These are phyloP conservation scores for Russula dissimulans DNA, from an alignment of 768 basidiomycete species.

Conservation along the genomic window DNA sequence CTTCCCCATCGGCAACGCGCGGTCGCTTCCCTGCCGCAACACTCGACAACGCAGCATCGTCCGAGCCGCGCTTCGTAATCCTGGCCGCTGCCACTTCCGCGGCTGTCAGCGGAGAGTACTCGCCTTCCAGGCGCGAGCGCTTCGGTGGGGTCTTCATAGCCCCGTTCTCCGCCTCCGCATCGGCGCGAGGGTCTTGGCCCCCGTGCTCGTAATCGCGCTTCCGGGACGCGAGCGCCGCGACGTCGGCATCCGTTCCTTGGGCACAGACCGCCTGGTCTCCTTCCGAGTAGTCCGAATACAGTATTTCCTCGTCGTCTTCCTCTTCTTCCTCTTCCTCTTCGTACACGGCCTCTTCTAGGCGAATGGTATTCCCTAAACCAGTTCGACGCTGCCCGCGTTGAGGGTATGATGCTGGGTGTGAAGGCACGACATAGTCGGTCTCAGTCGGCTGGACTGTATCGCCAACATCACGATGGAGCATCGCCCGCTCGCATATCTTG, in stretches of 20 bases:
- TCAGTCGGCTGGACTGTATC: conserved; percentile 23
- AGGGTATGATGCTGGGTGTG: conserved; percentile 20
- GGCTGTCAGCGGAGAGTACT: conserved; percentile 18
- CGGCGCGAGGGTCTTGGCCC: conserved; percentile 19
- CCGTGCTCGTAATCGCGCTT: conserved; percentile 29
- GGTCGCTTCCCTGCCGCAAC: conserved; percentile 15
- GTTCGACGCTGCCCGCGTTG: conserved; percentile 5
- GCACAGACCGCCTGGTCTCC: conserved; percentile 4
- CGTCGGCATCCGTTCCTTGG: conserved; percentile 24
- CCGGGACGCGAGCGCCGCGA: conserved; percentile 26
- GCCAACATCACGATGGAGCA: conserved; percentile 40
- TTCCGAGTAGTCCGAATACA: conserved; percentile 10
- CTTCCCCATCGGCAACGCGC: conserved; percentile 3
- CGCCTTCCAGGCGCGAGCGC: conserved; percentile 26
- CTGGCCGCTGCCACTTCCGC: conserved; percentile 10
- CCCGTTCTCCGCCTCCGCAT: conserved; percentile 26
- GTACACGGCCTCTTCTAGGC: conserved; percentile 21
- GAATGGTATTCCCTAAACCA: conserved; percentile 19
- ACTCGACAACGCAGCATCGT: conserved; percentile 13
- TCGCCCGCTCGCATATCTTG: conserved; percentile 63
- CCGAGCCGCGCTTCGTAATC: conserved; percentile 16
- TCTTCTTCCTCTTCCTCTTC: conserved; percentile 29
- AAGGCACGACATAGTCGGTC: conserved; percentile 22
- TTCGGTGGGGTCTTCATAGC: conserved; percentile 33
- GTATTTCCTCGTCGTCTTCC: conserved; percentile 27